Evolutionary conservation across 108 stramenopile genomes (phyloP), one percentile per base, ranked within the genome.

Genomic region (Conticribra weissflogii): DNA sequence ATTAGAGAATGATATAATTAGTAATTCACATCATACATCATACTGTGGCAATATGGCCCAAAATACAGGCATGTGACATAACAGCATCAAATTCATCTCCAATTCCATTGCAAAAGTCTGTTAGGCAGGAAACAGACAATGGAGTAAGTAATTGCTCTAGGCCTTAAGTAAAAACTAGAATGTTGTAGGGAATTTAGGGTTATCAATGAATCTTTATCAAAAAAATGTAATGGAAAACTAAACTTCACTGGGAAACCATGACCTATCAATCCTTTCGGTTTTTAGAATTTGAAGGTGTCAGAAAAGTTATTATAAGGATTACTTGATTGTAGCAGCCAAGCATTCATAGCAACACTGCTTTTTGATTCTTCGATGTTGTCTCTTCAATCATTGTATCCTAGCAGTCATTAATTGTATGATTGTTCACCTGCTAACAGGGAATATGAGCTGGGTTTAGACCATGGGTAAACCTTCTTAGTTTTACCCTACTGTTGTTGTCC

Each of bases 241-340:
- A n/a, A n/a, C n/a, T n/a, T n/a, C n/a, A 94, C 93, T 86, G 90
- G 83, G 94, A 95, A 95, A 95, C 83, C 89, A 87, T 95, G 91
- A 89, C 91, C 94, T 95, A 95, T 92, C 90, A 91, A 95, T 95
- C 94, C 94, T 95, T 95, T 92, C 88, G 85, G 82, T 87, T 85
- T 91, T 92, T 88, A 71, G 91, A 92, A 92, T 91, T 91, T 95
- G 83, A 92, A 90, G 91, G 94, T 93, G 95, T 93, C 95, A 96
- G 95, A 96, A 93, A 93, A 96, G 95, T 96, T 96, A 94, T 92
- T 92, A 96, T 92, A 96, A 89, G 95, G 95, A 96, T 96, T 92
- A 93, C 92, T 93, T 91, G 94, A 91, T 95, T 92, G 94, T 92
- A 88, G 94, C 94, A 88, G 88, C 88, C 85, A 86, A 88, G 88